Evolutionary conservation across 305 asterid species (phyloP), one percentile per base, ranked within the genome.

Genomic region (Euphrasia arctica): DNA sequence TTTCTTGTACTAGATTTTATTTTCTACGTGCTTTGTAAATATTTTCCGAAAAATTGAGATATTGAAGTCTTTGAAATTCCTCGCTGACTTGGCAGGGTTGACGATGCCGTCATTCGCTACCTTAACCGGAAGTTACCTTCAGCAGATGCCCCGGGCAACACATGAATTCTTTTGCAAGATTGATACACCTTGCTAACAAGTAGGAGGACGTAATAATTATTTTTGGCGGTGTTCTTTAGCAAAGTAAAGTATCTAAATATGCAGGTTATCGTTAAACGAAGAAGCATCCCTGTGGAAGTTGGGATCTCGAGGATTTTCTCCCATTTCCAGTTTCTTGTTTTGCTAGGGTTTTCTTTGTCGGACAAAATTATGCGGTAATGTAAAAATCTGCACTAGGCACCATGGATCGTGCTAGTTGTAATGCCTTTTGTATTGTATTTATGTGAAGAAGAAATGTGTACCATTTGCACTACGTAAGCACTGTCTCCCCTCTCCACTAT

Each of bases 31-130:
- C 50, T 45, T 50, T 7, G 39, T 11, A 29, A 50, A 11, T 39
- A 56, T 59, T 36, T 50, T n/a, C n/a, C n/a, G n/a, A n/a, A n/a
- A n/a, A n/a, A 36, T 2, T 32, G 36, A 48, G 54, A 42, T 41
- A 67, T 27, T 49, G 51, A 70, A 29, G 43, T 8, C 18, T 64
- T 74, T 27, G 51, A 74, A 66, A 71, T 63, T 29, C 61, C 57
- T 68, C 51, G 3, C 54, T 68, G 69, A 50, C 62, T 66, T 65
- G 63, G 71, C 87, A 91, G 98, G 98, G 96, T 88, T 59, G 98
- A 91, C 70, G 98, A 91, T 83, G 98, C 98, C 71, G 96, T 86
- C 58, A 86, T 91, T 66, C 96, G 98, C 60, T 91, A 88, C 80
- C 83, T 91, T 73, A 91, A 91, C 75, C 82, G 95, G 66, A 91